These are phyloP conservation scores for Golubevia sp. DNA, from an alignment of 1,284 basidiomycete species.

Conservation along the genomic window DNA sequence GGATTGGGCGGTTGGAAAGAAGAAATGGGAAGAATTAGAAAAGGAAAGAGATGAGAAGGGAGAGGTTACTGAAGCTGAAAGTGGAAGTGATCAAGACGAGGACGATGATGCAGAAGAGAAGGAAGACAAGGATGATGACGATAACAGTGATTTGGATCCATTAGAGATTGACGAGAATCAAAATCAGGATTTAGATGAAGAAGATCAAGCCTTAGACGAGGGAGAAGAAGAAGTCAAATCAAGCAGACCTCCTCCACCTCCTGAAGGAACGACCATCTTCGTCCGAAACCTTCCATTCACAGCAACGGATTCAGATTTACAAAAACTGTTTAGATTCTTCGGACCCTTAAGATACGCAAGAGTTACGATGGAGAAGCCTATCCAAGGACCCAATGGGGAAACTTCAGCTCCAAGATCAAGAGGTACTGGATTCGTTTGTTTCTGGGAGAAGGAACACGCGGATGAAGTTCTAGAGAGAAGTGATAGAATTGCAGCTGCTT, in stretches of 20 bases:
- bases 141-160: too few species aligned
- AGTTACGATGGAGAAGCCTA: slow-evolving; percentile 77
- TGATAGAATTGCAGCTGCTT: slow-evolving; percentile 42
- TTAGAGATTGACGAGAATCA: slow-evolving; percentile 39
- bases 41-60: too few species aligned
- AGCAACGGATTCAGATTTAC: slow-evolving; percentile 65
- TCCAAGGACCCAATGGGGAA: too few species aligned
- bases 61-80: too few species aligned
- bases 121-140: too few species aligned
- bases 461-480: slow-evolving; percentile 83
- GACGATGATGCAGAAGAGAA: too few species aligned
- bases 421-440: slow-evolving; percentile 95
- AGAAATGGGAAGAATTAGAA: too few species aligned
- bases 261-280: slow-evolving; percentile 83
- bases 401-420: slow-evolving; percentile 77
- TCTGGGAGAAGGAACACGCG: slow-evolving; percentile 91
- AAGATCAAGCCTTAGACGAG: neutral
- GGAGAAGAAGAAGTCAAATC: slow-evolving; percentile 62
- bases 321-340: slow-evolving; percentile 67
- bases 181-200: neutral
- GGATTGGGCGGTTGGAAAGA: too few species aligned
- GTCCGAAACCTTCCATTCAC: slow-evolving; percentile 91
- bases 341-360: slow-evolving; percentile 91
- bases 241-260: slow-evolving; percentile 30
- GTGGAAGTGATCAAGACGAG: neutral